Evolutionary conservation across 352 stramenopile genomes (phyloP).

Genomic region (Hyaloperonospora arabidopsidis): DNA sequence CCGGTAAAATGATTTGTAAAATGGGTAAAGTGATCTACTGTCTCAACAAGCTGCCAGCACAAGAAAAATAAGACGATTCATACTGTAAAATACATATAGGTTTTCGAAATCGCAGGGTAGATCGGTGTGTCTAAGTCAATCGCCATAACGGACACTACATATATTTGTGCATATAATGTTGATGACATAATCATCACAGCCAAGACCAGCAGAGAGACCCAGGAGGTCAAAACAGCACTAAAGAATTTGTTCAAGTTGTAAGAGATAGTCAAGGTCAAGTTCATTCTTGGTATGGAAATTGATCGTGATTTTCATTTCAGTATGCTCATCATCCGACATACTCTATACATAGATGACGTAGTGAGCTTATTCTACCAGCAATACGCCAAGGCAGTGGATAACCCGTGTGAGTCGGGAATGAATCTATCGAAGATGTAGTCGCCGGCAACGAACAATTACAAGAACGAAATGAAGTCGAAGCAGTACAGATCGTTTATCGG

Average conservation of each 20-base stretch:
- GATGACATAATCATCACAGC: too few relatives aligned
- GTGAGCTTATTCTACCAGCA: slow-evolving; percentile 5
- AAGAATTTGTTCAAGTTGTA: not conserved
- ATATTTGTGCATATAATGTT: not conserved
- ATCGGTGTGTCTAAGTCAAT: not conserved
- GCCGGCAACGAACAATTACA: not conserved
- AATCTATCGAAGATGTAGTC: slow-evolving; percentile 7
- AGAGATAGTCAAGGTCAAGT: not conserved
- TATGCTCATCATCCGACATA: not conserved
- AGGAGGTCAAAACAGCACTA: not conserved
- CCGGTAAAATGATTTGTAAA: not conserved
- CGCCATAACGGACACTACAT: not conserved
- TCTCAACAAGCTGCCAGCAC: not conserved
- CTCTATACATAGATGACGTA: slow-evolving; percentile 1
- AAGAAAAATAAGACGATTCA: not conserved
- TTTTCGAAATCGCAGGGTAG: not conserved
- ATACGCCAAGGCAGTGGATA: slow-evolving; percentile 1
- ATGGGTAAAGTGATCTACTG: not conserved
- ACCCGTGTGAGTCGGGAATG: slow-evolving; percentile 2
- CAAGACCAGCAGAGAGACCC: too few relatives aligned
- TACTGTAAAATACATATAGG: not conserved
- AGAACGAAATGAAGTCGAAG: not conserved
- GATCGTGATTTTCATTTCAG: not conserved
- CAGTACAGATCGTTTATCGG: not conserved
- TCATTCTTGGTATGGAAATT: not conserved